Base-by-base conservation (phyloP, 306 rosid genomes). In the Amphicarpaea edgeworthii region DNA sequence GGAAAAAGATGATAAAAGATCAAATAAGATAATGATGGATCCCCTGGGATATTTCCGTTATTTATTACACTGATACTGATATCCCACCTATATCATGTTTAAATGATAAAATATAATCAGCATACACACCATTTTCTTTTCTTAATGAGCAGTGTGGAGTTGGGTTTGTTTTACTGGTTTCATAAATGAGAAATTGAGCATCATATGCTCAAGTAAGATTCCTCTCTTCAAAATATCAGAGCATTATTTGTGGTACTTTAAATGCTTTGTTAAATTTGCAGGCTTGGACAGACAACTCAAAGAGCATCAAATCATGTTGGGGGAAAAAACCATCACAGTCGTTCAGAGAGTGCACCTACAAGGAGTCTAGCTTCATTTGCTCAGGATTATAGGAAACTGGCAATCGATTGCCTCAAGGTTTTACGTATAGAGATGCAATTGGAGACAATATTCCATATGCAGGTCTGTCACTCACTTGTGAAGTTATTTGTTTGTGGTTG, bases 401-500 rank as follows among this genome's bases (percentile, higher is more conserved):
- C 99, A 60, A 79, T 96, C 58, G 99, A 96, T 80, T 96, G 99
- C 84, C 93, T 96, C 17, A 96, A 96, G 84, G 97, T 96, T 70
- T 86, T 96, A 84, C 98, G 97, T 17, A 61, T 90, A 67, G 99
- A 96, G 88, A 96, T 96, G 99, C 98, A 96, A 84, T 79, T 96
- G 78, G 98, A 90, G 83, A 90, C 99, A 26, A 80, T 90, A 82
- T 92, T 92, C 83, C 97, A 96, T 83, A 85, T 96, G 93, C 99
- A 96, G 99, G 99, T 96, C 76, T 72, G 86, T 76, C 21, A 38
- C 68, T 76, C 19, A 38, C 68, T 41, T 70, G 68, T 68, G 45
- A 49, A 70, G 47, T 42, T 76, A 23, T 57, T 59, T 82, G 15
- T 68, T 43, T 79, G 5, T 61, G 32, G 6, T 34, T 11, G 40